Evolutionary conservation across 768 basidiomycete species (phyloP), one percentile per base, ranked within the genome.

Genomic region (Amanita phalloides): DNA sequence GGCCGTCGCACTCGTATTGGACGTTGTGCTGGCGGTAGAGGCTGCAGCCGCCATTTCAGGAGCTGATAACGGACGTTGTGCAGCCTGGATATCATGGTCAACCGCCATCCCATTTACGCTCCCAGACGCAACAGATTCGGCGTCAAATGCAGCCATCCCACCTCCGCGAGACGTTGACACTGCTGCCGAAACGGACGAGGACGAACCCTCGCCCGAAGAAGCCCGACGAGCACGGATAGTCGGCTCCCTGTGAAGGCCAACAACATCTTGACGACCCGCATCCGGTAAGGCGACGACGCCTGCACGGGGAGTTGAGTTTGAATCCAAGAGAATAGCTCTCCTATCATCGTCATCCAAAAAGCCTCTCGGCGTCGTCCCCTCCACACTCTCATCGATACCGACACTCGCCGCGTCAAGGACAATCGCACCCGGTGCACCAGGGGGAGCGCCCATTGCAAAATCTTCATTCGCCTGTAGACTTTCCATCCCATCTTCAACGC

Each of bases 401-500:
- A 52, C 49, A 7, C 41, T 39, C 6, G 39, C 11, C n/a, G 49
- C 44, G n/a, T 51, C 49, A 10, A 51, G 39, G 8, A 51, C 44
- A 17, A 52, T 52, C 0, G 89, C 90, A 46, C 90, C 90, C 0
- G 90, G 90, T 0, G 90, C 89, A 36, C 89, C 89, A 7, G 90
- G 90, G 1, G 90, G 90, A 0, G 90, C 90, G 44, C 90, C 90
- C 83, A 90, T 88, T 4, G 84, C 86, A 57, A 91, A 87, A 63
- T 88, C 87, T 58, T 92, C 90, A 55, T 90, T 90, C n/a, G 79
- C 75, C 37, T 88, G 86, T 38, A 90, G 66, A 3, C 78, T 78
- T 6, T 87, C 86, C 37, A 90, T 81, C 1, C 84, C 87, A 54
- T 85, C 85, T 50, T 86, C 85, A 11, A 86, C 83, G 0, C 78